Evolutionary conservation across 345 rosid species (phyloP), one percentile per base, ranked within the genome.

Genomic region (Noccaea bulbosa): DNA sequence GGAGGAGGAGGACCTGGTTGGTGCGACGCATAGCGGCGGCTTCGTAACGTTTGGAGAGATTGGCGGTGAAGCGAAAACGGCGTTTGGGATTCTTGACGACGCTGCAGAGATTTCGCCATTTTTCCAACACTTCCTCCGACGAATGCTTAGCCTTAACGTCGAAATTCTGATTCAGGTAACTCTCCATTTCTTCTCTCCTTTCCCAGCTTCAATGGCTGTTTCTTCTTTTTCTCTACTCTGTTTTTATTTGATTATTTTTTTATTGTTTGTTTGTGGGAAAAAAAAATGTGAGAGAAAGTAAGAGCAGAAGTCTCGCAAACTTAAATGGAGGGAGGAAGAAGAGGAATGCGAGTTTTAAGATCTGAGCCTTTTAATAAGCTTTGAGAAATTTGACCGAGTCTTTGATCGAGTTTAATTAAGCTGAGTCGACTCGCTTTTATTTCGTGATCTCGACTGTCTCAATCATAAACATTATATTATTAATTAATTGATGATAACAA

Each of bases 11-110:
- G n/a, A 87, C 98, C 82, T 85, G 90, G 73, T 90, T 86, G 87
- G 88, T 84, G 4, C 77, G 78, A 1, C 98, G 94, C 96, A 92
- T 92, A 4, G 85, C 93, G 38, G 91, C 96, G 9, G 95, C 98
- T 78, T 92, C 96, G 40, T 55, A 27, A 35, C 98, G 90, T 64
- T 92, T 92, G 79, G 93, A 78, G 69, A 92, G 86, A 63, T 92
- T 92, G 56, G 96, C 93, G 0, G 93, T 87, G 82, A 87, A 88
- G 2, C 96, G 96, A 72, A 90, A 90, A 10, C 98, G 71, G 11
- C 96, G 83, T 67, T 90, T 92, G 5, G 89, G 98, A 57, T 92
- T 92, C 84, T 92, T 92, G 56, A 92, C 98, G 8, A 88, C 75
- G 0, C 90, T 85, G 9, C 95, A 88, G 7, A 82, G 65, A 12